Evolutionary conservation across 2,329 filamentous ascomycete genomes (phyloP).

Genomic region (Diplodia seriata): DNA sequence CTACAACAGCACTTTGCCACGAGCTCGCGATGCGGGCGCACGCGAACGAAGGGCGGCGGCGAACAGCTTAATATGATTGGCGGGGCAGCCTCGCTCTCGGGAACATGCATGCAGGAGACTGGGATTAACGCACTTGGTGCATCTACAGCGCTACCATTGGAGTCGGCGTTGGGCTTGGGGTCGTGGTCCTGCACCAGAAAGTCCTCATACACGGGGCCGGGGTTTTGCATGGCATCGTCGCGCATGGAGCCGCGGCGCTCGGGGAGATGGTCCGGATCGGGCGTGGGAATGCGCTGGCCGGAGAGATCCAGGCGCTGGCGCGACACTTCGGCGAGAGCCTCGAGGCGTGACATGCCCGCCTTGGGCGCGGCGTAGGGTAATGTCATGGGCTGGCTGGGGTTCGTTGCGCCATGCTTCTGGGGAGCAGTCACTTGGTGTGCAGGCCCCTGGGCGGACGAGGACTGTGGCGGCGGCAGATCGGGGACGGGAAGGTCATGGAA

Average conservation of each 20-base stretch:
- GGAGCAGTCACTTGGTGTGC: constrained; percentile 32
- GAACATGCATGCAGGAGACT: constrained; percentile 13
- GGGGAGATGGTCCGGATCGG: constrained; percentile 38
- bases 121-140: constrained; percentile 30
- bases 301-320: constrained; percentile 70
- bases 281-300: constrained; percentile 51
- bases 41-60: not conserved
- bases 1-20: not conserved
- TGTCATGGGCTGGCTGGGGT: constrained; percentile 43
- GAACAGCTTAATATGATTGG: constrained; percentile 13
- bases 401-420: constrained; percentile 40
- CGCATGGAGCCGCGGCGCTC: constrained; percentile 36
- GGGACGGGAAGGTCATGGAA: constrained; percentile 73
- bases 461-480: constrained; percentile 55
- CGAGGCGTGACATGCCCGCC: constrained; percentile 78
- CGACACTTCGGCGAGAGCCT: constrained; percentile 87
- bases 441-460: constrained; percentile 33
- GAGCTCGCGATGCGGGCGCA: constrained; percentile 2
- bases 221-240: constrained; percentile 33
- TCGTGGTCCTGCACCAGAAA: constrained; percentile 48
- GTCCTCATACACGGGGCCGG: constrained; percentile 43
- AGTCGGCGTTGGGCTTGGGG: constrained; percentile 23
- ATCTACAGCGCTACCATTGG: constrained; percentile 31
- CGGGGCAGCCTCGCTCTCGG: constrained; percentile 12
- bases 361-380: constrained; percentile 55